phyloP scores from a whole-genome alignment of 2,329 filamentous ascomycete genomes.

The Kalaharituber pfeilii region DNA sequence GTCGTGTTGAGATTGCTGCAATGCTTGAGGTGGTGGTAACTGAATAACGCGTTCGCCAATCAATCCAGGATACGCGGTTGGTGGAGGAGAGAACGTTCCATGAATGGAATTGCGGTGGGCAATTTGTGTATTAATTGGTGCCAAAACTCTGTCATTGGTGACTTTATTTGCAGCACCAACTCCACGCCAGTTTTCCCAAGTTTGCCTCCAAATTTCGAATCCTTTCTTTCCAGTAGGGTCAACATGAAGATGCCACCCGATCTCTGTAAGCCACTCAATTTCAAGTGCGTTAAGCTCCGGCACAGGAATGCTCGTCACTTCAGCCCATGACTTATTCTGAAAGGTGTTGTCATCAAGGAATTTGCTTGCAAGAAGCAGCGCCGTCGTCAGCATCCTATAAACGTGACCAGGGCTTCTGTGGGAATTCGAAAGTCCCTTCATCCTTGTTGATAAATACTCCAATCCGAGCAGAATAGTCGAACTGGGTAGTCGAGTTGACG shows the following conservation, averaged over 20 bases:
- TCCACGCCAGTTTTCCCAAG: constrained; percentile 45
- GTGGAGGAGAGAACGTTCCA: constrained; percentile 34
- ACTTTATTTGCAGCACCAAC: constrained; percentile 6
- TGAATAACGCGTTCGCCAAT: constrained; percentile 1
- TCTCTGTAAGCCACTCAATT: constrained; percentile 69
- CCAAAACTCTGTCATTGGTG: constrained; percentile 26
- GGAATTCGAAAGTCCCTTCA: constrained; percentile 44
- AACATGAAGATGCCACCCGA: constrained; percentile 72
- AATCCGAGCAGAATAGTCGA: constrained; percentile 81
- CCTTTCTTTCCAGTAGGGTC: constrained; percentile 63
- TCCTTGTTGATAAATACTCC: constrained; percentile 70
- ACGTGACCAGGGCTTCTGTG: constrained; percentile 51
- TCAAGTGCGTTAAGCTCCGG: constrained; percentile 71
- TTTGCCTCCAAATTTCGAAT: constrained; percentile 45
- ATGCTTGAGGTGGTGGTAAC: constrained; percentile 22
- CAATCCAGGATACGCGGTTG: constrained; percentile 28
- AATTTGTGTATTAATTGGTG: constrained; percentile 49
- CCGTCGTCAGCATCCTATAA: constrained; percentile 73
- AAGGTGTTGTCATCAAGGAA: constrained; percentile 96
- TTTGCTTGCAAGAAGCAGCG: constrained; percentile 77
- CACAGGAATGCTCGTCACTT: constrained; percentile 79
- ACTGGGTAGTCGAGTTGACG: constrained; percentile 73
- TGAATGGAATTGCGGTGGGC: constrained; percentile 34
- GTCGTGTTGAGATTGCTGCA: constrained; percentile 22
- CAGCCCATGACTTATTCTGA: constrained; percentile 91